Evolutionary conservation across 352 stramenopile species (phyloP), one percentile per base, ranked within the genome.

Genomic region (Phytophthora hibernalis): DNA sequence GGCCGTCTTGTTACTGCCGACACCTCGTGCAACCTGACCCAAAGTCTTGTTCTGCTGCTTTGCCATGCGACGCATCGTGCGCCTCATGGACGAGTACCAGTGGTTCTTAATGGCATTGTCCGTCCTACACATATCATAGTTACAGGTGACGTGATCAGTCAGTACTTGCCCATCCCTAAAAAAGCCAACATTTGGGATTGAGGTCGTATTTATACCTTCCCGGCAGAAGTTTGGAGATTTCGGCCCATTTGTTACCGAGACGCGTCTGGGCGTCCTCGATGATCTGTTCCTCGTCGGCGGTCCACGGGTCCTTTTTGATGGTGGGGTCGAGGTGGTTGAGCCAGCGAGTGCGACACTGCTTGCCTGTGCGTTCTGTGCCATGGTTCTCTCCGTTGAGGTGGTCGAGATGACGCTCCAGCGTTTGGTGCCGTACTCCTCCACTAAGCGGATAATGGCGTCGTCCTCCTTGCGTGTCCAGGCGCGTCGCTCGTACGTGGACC

Each of bases 181-280:
- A 31, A 31, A 49, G 18, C 28, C 13, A 42, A 38, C n/a, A 33
- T 8, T n/a, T 10, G 22, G n/a, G 3, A 33, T 8, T n/a, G 4
- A 33, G n/a, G 3, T 33, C 11, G 28, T 33, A 51, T 30, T 59
- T 60, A n/a, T 63, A 93, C 83, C 86, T 79, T 26, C 97, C 97
- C 43, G 96, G 96, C 9, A 99, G 78, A 0, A 97, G 80, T 68
- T 99, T 99, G 30, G 97, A 97, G 74, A 99, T 99, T 75, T 99
- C 95, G 8, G 95, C 95, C 98, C 98, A 99, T 54, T 98, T 96
- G 82, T 99, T 99, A 16, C 98, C 97, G 26, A 97, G 88, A 20
- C 89, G 74, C 20, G 83, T 93, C 65, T 98, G 92, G 5, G 87
- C 86, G 55, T 95, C 83, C 50, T 97, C 89, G 42, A 98, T 95